phyloP scores from a whole-genome alignment of 2,329 filamentous ascomycete species.

The Aspergillus floridensis region DNA sequence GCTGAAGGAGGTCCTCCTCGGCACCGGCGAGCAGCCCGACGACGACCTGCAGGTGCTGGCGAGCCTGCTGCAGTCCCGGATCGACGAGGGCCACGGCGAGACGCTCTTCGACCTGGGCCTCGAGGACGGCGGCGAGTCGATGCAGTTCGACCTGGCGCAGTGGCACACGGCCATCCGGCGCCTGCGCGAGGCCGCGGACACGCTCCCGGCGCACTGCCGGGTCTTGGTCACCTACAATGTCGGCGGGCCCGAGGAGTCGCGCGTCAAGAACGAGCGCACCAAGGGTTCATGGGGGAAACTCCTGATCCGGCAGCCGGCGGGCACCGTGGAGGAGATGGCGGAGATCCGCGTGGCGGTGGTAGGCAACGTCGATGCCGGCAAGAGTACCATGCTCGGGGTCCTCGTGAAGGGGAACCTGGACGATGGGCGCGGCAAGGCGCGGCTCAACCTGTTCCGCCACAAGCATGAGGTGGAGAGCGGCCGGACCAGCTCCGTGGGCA shows the following conservation, averaged over 20 bases:
- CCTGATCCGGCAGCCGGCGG: conserved; percentile 72
- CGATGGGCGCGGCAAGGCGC: conserved; percentile 87
- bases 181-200: conserved; percentile 63
- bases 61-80: conserved; percentile 63
- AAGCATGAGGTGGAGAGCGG: conserved; percentile 98
- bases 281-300: conserved; percentile 80
- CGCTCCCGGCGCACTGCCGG: conserved; percentile 70
- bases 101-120: conserved; percentile 87
- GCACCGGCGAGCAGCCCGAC: conserved; percentile 52
- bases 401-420: conserved; percentile 93
- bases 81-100: conserved; percentile 84
- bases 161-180: conserved; percentile 71
- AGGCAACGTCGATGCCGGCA: conserved; percentile 95
- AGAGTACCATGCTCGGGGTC: conserved; percentile 93
- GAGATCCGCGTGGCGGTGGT: conserved; percentile 96
- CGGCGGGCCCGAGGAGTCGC: conserved; percentile 70
- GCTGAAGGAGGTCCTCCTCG: conserved; percentile 73
- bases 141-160: conserved; percentile 70
- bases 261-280: conserved; percentile 63
- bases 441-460: conserved; percentile 93
- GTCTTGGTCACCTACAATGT: conserved; percentile 89
- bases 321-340: conserved; percentile 79
- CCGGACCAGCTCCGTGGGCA: conserved; percentile 90
- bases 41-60: conserved; percentile 62
- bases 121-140: conserved; percentile 83